Conservation (phyloP, 805 yeast genomes). For the Candida montana region DNA sequence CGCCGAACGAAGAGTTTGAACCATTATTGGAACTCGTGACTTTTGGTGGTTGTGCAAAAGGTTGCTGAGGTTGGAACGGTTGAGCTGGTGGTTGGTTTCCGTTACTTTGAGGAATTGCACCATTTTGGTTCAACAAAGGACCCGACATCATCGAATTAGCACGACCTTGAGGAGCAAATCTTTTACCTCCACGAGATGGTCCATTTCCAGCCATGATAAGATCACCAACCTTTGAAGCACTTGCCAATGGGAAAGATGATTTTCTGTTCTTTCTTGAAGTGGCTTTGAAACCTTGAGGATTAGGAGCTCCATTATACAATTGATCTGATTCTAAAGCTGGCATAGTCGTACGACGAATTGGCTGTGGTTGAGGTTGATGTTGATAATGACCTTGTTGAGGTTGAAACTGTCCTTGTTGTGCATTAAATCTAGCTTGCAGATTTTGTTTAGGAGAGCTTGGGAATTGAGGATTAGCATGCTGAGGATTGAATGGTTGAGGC, state of each 20-base stretch:
- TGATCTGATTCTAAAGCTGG: constrained; percentile 14
- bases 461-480: neutral
- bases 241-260: constrained; percentile 29
- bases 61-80: neutral
- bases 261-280: constrained; percentile 43
- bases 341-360: constrained; percentile 25
- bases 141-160: constrained; percentile 3
- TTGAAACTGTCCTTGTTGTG: constrained; percentile 2
- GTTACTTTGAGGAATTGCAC: neutral
- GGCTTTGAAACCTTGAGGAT: constrained; percentile 23
- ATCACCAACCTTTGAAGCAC: constrained; percentile 10
- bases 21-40: constrained; percentile 2
- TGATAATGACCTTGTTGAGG: constrained; percentile 8
- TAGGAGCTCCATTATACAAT: constrained; percentile 10
- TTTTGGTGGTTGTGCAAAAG: constrained; percentile 5
- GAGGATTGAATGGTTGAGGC: neutral
- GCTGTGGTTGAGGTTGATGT: constrained; percentile 17
- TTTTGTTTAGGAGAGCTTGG: constrained; percentile 10
- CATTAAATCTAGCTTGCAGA: constrained; percentile 17
- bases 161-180: constrained; percentile 2
- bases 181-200: constrained; percentile 3
- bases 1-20: constrained; percentile 8
- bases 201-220: constrained; percentile 6
- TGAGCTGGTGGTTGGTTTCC: neutral
- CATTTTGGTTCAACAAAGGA: constrained; percentile 3